Conservation (phyloP, 768 basidiomycete genomes). For the Tulasnella sp. region DNA sequence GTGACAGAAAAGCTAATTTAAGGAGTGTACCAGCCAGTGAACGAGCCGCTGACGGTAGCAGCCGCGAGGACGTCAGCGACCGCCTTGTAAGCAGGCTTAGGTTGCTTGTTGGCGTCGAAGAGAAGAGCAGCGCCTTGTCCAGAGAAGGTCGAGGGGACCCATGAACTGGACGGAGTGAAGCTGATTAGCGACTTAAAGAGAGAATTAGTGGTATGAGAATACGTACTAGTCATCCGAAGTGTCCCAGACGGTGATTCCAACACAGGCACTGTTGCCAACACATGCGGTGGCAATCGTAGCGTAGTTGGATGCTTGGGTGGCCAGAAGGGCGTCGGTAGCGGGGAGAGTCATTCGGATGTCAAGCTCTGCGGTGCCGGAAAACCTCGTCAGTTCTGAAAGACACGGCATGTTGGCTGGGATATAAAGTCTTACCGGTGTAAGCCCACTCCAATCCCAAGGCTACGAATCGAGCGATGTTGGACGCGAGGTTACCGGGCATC, state of each 20-base stretch:
- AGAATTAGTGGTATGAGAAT: too few relatives aligned
- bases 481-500: too few relatives aligned
- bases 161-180: slow-evolving; percentile 35
- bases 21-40: slow-evolving; percentile 22
- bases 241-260: slow-evolving; percentile 30
- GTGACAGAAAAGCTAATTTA: slow-evolving; percentile 26
- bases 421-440: too few relatives aligned
- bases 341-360: slow-evolving; percentile 53
- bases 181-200: slow-evolving; percentile 46
- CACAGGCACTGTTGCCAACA: slow-evolving; percentile 19
- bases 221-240: slow-evolving; percentile 28
- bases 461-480: too few relatives aligned
- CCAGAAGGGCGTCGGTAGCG: slow-evolving; percentile 35
- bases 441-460: too few relatives aligned
- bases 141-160: slow-evolving; percentile 26
- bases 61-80: slow-evolving; percentile 6
- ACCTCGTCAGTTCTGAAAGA: slow-evolving; percentile 55
- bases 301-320: slow-evolving; percentile 49
- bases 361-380: slow-evolving; percentile 36
- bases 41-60: background rate
- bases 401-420: slow-evolving; percentile 37
- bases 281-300: slow-evolving; percentile 43
- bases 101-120: slow-evolving; percentile 14
- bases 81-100: slow-evolving; percentile 15
- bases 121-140: slow-evolving; percentile 18